Percentiles rank a stretch among this genome's conserved stretches.
Evolutionary conservation across 108 stramenopile genomes (phyloP).

Genomic region (Pseudonitzschia delicatissima): DNA sequence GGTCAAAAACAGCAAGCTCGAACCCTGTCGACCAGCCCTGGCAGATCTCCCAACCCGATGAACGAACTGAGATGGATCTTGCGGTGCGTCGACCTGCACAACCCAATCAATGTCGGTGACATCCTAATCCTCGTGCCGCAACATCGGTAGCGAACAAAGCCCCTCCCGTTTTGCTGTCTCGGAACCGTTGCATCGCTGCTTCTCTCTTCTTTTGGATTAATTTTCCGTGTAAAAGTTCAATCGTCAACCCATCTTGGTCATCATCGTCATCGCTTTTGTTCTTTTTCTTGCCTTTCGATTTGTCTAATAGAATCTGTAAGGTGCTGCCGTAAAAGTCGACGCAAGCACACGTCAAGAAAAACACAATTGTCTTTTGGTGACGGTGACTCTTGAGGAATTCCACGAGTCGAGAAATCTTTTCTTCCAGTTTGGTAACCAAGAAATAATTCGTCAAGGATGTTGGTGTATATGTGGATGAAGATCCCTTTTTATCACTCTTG

Average conservation of each 20-base stretch:
- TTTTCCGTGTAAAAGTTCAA: constrained; percentile 93
- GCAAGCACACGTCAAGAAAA: constrained; percentile 95
- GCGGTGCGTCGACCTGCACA: constrained; percentile 96
- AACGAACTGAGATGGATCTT: constrained; percentile 94
- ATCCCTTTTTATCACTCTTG: constrained; percentile 4
- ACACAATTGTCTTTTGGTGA: constrained; percentile 90
- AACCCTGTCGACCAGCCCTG: constrained; percentile 87
- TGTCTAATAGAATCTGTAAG: constrained; percentile 45
- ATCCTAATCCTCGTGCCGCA: constrained; percentile 96
- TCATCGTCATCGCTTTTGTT: constrained; percentile 12
- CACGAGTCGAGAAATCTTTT: constrained; percentile 79
- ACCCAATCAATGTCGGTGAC: constrained; percentile 95
- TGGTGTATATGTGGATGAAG: constrained; percentile 69
- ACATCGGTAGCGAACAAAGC: constrained; percentile 96
- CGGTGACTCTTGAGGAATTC: constrained; percentile 76
- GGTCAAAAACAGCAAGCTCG: constrained; percentile 86
- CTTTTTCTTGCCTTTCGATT: constrained; percentile 8
- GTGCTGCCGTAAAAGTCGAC: constrained; percentile 91
- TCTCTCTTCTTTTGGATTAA: constrained; percentile 92
- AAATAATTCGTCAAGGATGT: constrained; percentile 91
- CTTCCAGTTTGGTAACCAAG: constrained; percentile 72
- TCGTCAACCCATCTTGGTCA: constrained; percentile 24
- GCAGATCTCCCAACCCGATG: constrained; percentile 97
- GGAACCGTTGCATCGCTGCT: constrained; percentile 85
- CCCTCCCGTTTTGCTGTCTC: constrained; percentile 54